Evolutionary conservation across 179 eudicot species (phyloP).

Genomic region (Vitellaria paradoxa): DNA sequence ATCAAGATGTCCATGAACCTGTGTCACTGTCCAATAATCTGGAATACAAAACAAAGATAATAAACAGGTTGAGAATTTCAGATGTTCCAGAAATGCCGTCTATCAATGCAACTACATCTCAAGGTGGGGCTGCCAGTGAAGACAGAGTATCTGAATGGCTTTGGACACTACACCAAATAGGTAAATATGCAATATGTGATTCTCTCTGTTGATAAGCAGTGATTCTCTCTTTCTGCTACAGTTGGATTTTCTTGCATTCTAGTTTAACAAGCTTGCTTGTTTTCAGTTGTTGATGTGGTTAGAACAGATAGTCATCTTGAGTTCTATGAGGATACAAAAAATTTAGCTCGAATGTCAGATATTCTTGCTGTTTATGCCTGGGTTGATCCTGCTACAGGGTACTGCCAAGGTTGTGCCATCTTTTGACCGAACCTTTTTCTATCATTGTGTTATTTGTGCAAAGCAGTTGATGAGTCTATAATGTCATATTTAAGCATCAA

Average conservation of each 20-base stretch:
- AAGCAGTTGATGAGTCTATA: not conserved
- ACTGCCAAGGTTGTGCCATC: conserved; percentile 82
- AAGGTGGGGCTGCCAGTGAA: conserved; percentile 40
- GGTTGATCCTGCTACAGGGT: conserved; percentile 99
- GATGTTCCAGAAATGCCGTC: conserved; percentile 56
- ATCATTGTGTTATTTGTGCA: not conserved
- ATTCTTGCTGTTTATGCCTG: conserved; percentile 99
- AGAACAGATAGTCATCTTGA: conserved; percentile 96
- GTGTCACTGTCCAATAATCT: conserved; percentile 35
- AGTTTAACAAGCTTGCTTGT: conserved; percentile 7
- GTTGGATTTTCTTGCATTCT: not conserved
- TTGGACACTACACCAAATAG: conserved; percentile 96
- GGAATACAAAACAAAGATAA: conserved; percentile 48
- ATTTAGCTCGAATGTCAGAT: conserved; percentile 98
- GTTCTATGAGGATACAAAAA: conserved; percentile 83
- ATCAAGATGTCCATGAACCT: conserved; percentile 31
- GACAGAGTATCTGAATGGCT: conserved; percentile 96
- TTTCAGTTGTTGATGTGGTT: conserved; percentile 96
- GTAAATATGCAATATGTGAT: conserved; percentile 30
- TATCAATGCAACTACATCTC: conserved; percentile 36
- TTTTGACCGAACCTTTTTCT: conserved; percentile 2
- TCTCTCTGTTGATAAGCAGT: not conserved
- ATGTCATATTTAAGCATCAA: not conserved
- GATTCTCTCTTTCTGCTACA: not conserved
- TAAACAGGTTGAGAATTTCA: conserved; percentile 57